A percentile compares a stretch with the other conserved stretches of the same genome.
These are phyloP conservation scores for Elsinoe necatrix DNA, from an alignment of 2,329 filamentous ascomycete species.

Conservation along the genomic window DNA sequence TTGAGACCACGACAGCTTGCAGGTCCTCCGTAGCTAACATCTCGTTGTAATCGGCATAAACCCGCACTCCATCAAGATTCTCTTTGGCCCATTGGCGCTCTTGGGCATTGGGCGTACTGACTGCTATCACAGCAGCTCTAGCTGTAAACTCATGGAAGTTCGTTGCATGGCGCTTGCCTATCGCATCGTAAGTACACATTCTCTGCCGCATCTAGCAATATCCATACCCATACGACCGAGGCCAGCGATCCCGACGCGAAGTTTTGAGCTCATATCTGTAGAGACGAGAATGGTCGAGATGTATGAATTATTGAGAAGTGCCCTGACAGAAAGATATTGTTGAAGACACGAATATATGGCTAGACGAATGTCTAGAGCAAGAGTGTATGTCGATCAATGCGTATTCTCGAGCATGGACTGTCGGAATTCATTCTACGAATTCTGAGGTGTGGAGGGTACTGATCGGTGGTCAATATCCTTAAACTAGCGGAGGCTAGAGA, in stretches of 20 bases:
- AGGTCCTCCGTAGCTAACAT: conserved; percentile 37
- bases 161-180: conserved; percentile 41
- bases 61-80: background rate
- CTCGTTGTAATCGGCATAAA: conserved; percentile 40
- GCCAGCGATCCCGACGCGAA: conserved; percentile 41
- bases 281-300: no score
- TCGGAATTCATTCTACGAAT: no score
- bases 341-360: no score
- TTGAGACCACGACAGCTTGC: conserved; percentile 36
- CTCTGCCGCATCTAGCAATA: background rate
- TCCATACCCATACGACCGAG: conserved; percentile 40
- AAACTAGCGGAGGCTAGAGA: no score
- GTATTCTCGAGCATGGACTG: no score
- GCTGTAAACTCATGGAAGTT: conserved; percentile 40
- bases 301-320: no score
- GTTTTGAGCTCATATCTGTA: conserved; percentile 5
- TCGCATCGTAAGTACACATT: background rate
- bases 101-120: conserved; percentile 36
- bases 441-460: no score
- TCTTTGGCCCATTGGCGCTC: no score
- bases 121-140: conserved; percentile 42
- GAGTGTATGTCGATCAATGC: no score
- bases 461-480: no score
- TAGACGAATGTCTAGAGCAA: no score
- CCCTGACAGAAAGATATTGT: no score